Conservation (phyloP, 805 yeast species). For the Cyberlindnera mycetangii region DNA sequence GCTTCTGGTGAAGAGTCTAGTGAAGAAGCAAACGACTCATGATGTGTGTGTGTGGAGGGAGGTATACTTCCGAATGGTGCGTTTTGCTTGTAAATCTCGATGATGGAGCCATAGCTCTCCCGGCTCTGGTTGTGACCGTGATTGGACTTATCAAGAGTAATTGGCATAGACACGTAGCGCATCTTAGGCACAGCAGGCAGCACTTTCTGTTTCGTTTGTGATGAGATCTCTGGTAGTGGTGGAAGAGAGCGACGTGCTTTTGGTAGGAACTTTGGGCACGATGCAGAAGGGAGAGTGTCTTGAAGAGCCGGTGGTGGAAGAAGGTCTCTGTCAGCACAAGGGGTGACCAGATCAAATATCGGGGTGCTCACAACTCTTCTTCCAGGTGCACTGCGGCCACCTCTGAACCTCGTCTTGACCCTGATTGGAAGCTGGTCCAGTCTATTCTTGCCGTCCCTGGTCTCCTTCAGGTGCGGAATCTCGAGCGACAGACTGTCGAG, state of each 20-base stretch:
- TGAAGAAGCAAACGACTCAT: slow-evolving; percentile 1
- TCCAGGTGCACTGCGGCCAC: slow-evolving; percentile 7
- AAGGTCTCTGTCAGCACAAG: neutral
- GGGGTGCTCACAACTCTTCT: slow-evolving; percentile 25
- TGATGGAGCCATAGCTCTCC: slow-evolving; percentile 12
- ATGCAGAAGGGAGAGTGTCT: neutral
- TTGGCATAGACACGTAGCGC: slow-evolving; percentile 16
- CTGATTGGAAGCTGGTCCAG: slow-evolving; percentile 21
- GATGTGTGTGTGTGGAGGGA: neutral
- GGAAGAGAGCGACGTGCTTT: slow-evolving; percentile 2
- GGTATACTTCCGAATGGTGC: slow-evolving; percentile 10
- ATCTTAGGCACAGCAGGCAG: neutral
- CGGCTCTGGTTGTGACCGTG: neutral
- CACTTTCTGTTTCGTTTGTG: neutral
- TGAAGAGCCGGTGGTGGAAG: slow-evolving; percentile 4
- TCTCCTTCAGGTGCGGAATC: slow-evolving; percentile 5
- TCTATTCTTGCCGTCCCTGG: neutral
- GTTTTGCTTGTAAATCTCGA: slow-evolving; percentile 16
- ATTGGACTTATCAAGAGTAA: neutral
- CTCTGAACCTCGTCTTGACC: slow-evolving; percentile 20
- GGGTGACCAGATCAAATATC: slow-evolving; percentile 18
- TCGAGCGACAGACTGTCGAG: slow-evolving; percentile 7
- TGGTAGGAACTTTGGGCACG: neutral
- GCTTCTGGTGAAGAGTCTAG: slow-evolving; percentile 1
- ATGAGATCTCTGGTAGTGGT: neutral